Evolutionary conservation across 1,139 yeast species (phyloP).

Genomic region (Pichia norvegensis): DNA sequence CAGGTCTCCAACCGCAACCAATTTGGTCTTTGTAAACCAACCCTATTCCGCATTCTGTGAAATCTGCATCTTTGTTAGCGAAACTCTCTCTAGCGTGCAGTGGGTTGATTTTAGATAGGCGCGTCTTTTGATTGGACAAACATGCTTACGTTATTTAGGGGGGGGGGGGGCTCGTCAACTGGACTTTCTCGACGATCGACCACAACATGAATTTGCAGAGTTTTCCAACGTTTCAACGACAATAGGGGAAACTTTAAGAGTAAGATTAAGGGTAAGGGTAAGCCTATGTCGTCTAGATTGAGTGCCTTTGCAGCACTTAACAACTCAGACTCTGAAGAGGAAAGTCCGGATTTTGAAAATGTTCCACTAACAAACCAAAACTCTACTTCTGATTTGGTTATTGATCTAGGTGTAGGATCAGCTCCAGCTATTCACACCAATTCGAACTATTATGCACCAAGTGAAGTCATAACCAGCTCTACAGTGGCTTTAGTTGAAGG

Average conservation of each 20-base stretch:
- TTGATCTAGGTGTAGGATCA: slow-evolving; percentile 2
- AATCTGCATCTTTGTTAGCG: not conserved
- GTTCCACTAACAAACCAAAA: not conserved
- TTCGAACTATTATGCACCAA: not conserved
- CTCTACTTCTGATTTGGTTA: not conserved
- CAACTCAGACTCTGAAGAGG: slow-evolving; percentile 15
- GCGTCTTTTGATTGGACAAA: slow-evolving; percentile 11
- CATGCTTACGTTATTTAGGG: not conserved
- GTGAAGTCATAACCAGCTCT: not conserved
- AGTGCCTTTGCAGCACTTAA: slow-evolving; percentile 50
- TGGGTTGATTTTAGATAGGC: slow-evolving; percentile 5
- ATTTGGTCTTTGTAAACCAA: not conserved
- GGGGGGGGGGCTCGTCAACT: not conserved
- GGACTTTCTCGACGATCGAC: not conserved
- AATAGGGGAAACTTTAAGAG: not conserved
- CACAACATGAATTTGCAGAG: not conserved
- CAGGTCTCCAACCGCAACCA: not conserved
- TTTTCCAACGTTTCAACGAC: not conserved
- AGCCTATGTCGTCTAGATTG: slow-evolving; percentile 22
- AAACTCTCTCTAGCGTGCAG: not conserved
- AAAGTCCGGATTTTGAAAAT: slow-evolving; percentile 4
- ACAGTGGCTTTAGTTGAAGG: slow-evolving; percentile 1
- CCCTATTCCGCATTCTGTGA: not conserved
- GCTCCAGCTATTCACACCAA: not conserved
- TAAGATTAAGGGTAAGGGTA: not conserved